Base-by-base conservation (phyloP, 257 asterid species). In the Eustoma russellianum region DNA sequence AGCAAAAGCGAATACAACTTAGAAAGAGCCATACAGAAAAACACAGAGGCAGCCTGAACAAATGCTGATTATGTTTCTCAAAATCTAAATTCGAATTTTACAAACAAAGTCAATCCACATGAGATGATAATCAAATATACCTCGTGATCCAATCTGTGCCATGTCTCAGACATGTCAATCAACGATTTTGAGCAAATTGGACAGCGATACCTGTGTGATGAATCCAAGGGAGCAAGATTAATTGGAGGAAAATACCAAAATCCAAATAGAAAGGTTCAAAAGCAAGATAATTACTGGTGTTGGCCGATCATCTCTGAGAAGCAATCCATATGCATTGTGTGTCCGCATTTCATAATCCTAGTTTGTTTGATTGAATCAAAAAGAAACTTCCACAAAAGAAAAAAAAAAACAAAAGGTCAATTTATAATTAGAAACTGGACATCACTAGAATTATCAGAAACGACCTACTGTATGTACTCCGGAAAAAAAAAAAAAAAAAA, bases 181-280 rank as follows among this genome's bases (percentile, higher is more conserved):
- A 77, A 70, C 8, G 96, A 86, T 67, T 90, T 90, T 64, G 81
- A 83, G 81, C 96, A 90, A 72, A 83, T 69, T 57, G 98, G 98
- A 63, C 98, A 90, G 33, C 94, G n/a, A n/a, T n/a, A n/a, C 76
- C 98, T 90, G 70, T 48, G 66, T 52, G 40, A 50, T 5, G 51
- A 61, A 53, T 52, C 48, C 60, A 63, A 50, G 56, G 49, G 48
- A 18, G 43, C n/a, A 1, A n/a, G 45, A 47, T 7, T 30, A 13
- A 15, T 16, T 19, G 46, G 35, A 46, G 13, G 28, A 52, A n/a
- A 57, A 56, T 60, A 46, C 8, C 16, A 44, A 5, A 59, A 41
- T 57, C 59, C 12, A 56, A 17, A 49, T 6, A 7, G 41, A 0
- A 43, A 50, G 57, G 43, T 38, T 38, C 56, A 44, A n/a, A 50